Base-by-base conservation (phyloP, 2,329 filamentous ascomycete species). In the Aspergillus floridensis region DNA sequence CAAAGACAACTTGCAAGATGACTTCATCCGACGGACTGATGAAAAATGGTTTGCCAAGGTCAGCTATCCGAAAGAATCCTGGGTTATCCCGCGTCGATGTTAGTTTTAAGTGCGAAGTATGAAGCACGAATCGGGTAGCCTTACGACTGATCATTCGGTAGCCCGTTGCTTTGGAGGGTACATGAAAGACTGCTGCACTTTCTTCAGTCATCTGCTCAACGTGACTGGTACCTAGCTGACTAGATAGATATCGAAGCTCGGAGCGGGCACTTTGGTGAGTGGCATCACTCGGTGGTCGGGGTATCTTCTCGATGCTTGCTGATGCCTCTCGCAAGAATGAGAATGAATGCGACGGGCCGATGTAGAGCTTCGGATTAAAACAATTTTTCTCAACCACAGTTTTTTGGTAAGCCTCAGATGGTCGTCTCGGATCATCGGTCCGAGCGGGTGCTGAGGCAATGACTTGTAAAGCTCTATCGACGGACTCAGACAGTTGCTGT, bases 1-100 rank as follows among this genome's bases (percentile, higher is more conserved):
- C 58, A n/a, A 63, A 64, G 5, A 64, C 47, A 5, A 64, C 29
- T 8, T 63, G 49, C 16, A 47, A n/a, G 7, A 59, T 22, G 1
- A 57, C 8, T 5, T 61, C 58, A 6, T 57, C 55, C 1, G 55
- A 14, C 1, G 55, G 48, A 4, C n/a, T 12, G 16, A 16, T 8
- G 16, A 52, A 51, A 24, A 57, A 57, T 21, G 55, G 31, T 1
- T 51, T 35, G 3, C 35, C 55, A 5, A 52, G 10, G 7, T 57
- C 48, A 6, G 35, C 2, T 11, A 19, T 22, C n/a, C 48, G 48
- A 11, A 26, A 22, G n/a, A 57, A 46, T 24, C 12, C 55, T 57
- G 22, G 24, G 31, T 19, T 10, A 11, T 6, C 19, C 16, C 29
- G 2, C 12, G 11, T 35, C 12, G 32, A 2, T 4, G 26, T 52